Conservation (phyloP, 345 rosid genomes). For the Lepidium didymum region DNA sequence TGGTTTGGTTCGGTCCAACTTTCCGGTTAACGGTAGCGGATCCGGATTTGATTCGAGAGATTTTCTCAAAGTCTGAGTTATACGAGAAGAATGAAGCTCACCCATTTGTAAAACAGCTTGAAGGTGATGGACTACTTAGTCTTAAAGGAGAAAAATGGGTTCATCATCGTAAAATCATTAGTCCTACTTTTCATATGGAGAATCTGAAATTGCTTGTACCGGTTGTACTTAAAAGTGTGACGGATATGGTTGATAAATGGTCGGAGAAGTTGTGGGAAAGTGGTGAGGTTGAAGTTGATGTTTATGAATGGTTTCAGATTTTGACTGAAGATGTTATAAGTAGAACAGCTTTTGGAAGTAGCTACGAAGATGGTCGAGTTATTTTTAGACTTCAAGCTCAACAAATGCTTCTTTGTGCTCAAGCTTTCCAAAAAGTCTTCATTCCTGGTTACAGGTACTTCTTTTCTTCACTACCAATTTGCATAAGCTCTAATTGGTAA, state of each 20-base stretch:
- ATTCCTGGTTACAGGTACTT: conserved; percentile 69
- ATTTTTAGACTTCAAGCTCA: conserved; percentile 61
- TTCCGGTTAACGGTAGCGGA: conserved; percentile 65
- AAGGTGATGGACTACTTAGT: conserved; percentile 71
- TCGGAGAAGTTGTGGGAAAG: conserved; percentile 21
- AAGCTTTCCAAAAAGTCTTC: conserved; percentile 59
- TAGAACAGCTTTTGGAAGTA: conserved; percentile 70
- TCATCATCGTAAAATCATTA: conserved; percentile 58
- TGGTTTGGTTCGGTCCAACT: conserved; percentile 83
- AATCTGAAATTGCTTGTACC: conserved; percentile 67
- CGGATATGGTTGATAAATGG: conserved; percentile 53
- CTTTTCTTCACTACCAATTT: no score
- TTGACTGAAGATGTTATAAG: conserved; percentile 76
- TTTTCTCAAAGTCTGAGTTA: conserved; percentile 60
- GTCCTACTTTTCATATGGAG: conserved; percentile 75
- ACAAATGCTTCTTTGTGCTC: conserved; percentile 63
- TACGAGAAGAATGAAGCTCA: conserved; percentile 53
- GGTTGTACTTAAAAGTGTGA: conserved; percentile 48
- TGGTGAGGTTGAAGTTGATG: conserved; percentile 49
- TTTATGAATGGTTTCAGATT: conserved; percentile 53
- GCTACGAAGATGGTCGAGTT: conserved; percentile 70
- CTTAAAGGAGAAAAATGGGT: conserved; percentile 74
- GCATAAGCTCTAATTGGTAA: no score
- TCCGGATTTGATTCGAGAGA: conserved; percentile 65
- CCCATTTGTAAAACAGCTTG: conserved; percentile 50